phyloP scores from a whole-genome alignment of 2,329 filamentous ascomycete genomes.

The Fusarium decemcellulare region DNA sequence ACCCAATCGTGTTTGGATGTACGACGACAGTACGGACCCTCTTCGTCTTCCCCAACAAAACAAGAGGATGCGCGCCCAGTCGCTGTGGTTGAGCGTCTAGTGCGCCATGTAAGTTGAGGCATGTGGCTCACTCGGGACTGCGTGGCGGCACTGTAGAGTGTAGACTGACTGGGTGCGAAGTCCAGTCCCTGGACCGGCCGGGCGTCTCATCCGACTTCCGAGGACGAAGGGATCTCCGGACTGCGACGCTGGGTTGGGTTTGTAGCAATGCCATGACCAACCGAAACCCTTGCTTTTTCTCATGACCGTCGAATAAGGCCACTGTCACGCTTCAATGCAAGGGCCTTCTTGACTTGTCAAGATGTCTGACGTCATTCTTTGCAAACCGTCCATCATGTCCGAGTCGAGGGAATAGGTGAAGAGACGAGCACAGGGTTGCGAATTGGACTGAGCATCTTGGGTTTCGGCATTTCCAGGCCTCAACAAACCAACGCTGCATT shows the following conservation, averaged over 20 bases:
- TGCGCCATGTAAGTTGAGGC: slow-evolving; percentile 19
- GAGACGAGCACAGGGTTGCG: background rate
- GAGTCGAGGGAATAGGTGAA: background rate
- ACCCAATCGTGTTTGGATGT: no score
- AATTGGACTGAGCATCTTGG: background rate
- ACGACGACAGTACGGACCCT: background rate
- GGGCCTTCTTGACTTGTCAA: background rate
- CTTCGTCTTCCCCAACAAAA: slow-evolving; percentile 35
- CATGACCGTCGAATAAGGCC: background rate
- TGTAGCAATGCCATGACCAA: background rate
- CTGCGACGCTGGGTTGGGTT: slow-evolving; percentile 34
- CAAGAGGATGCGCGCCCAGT: slow-evolving; percentile 1
- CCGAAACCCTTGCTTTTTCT: slow-evolving; percentile 21
- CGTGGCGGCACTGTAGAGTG: background rate
- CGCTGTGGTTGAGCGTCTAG: slow-evolving; percentile 34
- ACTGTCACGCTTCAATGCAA: background rate
- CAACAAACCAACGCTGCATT: slow-evolving; percentile 5
- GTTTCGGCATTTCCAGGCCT: background rate
- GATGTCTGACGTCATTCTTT: background rate
- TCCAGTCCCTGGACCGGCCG: slow-evolving; percentile 4
- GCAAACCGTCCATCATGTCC: background rate
- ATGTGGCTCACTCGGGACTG: slow-evolving; percentile 9
- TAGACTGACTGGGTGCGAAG: no score
- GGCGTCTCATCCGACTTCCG: slow-evolving; percentile 15
- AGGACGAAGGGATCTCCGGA: slow-evolving; percentile 36